Conservation (phyloP, 1,284 basidiomycete species). For the Boletus smithii region DNA sequence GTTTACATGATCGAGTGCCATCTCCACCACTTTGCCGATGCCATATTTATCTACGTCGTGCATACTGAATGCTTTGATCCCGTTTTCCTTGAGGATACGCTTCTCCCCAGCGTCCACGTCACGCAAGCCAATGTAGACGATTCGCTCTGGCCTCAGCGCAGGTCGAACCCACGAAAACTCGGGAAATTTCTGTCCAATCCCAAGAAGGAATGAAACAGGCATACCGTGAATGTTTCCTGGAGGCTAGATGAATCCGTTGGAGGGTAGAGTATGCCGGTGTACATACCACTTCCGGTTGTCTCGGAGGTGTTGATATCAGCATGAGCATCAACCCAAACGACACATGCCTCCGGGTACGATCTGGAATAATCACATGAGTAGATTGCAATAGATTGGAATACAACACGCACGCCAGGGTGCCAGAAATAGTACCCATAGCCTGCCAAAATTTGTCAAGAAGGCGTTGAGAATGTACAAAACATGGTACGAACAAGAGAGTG, state of each 20-base stretch:
- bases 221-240: slow-evolving; percentile 96
- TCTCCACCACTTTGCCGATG: slow-evolving; percentile 92
- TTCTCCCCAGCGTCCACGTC: slow-evolving; percentile 93
- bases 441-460: slow-evolving; percentile 30
- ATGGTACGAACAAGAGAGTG: slow-evolving; percentile 75
- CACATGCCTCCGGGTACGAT: slow-evolving; percentile 69
- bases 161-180: slow-evolving; percentile 84
- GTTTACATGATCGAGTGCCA: slow-evolving; percentile 94
- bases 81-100: slow-evolving; percentile 80
- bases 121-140: slow-evolving; percentile 95
- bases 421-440: slow-evolving; percentile 91
- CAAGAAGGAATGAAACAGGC: slow-evolving; percentile 94
- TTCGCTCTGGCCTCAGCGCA: slow-evolving; percentile 62
- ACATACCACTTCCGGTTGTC: slow-evolving; percentile 76
- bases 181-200: slow-evolving; percentile 52
- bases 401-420: slow-evolving; percentile 63
- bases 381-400: neutral
- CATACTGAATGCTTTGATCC: slow-evolving; percentile 96
- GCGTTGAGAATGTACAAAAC: slow-evolving; percentile 2
- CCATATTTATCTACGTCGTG: slow-evolving; percentile 97
- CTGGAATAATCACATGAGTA: slow-evolving; percentile 38
- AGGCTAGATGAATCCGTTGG: slow-evolving; percentile 2
- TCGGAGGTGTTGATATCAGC: slow-evolving; percentile 94
- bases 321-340: slow-evolving; percentile 94
- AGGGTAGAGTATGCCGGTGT: neutral